Base-by-base conservation (phyloP, 108 stramenopile species). In the Parietichytrium sp. region DNA sequence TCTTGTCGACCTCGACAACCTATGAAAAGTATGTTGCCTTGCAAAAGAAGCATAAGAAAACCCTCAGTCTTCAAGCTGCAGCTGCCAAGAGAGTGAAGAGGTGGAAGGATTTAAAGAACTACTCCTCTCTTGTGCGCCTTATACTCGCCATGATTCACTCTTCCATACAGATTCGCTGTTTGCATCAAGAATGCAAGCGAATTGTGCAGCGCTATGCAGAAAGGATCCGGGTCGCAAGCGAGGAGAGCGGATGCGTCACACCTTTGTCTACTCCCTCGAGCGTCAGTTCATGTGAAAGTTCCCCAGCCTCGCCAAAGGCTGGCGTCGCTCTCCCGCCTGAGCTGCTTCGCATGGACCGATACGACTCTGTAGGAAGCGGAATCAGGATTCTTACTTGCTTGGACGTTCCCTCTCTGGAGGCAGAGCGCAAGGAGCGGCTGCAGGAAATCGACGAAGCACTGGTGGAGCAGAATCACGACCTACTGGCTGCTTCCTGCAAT, bases 101-200 rank as follows among this genome's bases (percentile, higher is more conserved):
- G n/a, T 72, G 61, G 61, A 72, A 72, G 42, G 61, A 72, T 20
- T 25, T 72, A 8, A 72, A 72, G 61, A 72, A 72, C 20, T 72
- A 25, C n/a, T 36, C 61, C 10, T 72, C 61, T 0, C 61, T 72
- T 25, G 61, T 33, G 6, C 61, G 61, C 20, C 61, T 72, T 25
- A 45, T 45, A 6, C 45, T 72, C 20, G 61, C 61, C 42, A 72
- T 72, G 20, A 42, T 72, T 6, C 61, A 72, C 20, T 72, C 38
- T 25, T 45, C n/a, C 33, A 72, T 27, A 15, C 61, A 72, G 33
- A 45, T 72, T 23, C 10, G 6, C 10, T 6, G 20, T n/a, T 42
- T 72, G 33, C 15, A 42, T 42, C 0, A 7, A n/a, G 61, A 72
- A n/a, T 33, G 45, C 8, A 23, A 16, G 4, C 61, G 61, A 0